Evolutionary conservation across 1,284 basidiomycete species (phyloP).

Genomic region (Somion occarium): DNA sequence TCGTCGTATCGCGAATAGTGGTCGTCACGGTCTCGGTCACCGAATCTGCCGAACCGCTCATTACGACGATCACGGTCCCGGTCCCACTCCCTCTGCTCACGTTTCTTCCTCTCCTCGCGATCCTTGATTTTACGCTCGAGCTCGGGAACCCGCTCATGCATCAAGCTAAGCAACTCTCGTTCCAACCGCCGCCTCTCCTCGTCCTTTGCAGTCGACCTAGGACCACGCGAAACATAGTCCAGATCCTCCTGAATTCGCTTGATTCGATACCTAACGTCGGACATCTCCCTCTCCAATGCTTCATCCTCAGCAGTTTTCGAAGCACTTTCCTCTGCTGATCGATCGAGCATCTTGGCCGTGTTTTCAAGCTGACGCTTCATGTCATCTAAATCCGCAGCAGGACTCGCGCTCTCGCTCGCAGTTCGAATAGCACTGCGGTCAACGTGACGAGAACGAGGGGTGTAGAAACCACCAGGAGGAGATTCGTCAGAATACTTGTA

Average conservation of each 20-base stretch:
- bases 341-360: conserved; percentile 81
- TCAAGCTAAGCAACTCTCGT: conserved; percentile 80
- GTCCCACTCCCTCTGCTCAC: conserved; percentile 76
- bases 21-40: conserved; percentile 34
- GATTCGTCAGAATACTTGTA: conserved; percentile 83
- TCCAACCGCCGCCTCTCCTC: conserved; percentile 87
- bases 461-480: conserved; percentile 67
- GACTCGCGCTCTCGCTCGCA: conserved; percentile 65
- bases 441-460: conserved; percentile 84
- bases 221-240: conserved; percentile 82
- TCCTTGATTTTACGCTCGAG: conserved; percentile 85
- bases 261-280: conserved; percentile 84
- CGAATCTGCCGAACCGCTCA: conserved; percentile 70
- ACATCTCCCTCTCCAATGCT: conserved; percentile 84
- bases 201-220: conserved; percentile 73
- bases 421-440: conserved; percentile 84
- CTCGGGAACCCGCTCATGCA: conserved; percentile 91
- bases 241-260: conserved; percentile 91
- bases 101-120: conserved; percentile 70
- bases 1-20: conserved; percentile 34
- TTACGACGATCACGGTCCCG: conserved; percentile 85
- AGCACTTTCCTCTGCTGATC: conserved; percentile 56
- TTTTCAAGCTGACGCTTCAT: conserved; percentile 85
- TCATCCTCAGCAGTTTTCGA: conserved; percentile 77
- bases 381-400: conserved; percentile 74